phyloP scores from a whole-genome alignment of 192 early-diverging fungal genomes.

The Thamnidium elegans region DNA sequence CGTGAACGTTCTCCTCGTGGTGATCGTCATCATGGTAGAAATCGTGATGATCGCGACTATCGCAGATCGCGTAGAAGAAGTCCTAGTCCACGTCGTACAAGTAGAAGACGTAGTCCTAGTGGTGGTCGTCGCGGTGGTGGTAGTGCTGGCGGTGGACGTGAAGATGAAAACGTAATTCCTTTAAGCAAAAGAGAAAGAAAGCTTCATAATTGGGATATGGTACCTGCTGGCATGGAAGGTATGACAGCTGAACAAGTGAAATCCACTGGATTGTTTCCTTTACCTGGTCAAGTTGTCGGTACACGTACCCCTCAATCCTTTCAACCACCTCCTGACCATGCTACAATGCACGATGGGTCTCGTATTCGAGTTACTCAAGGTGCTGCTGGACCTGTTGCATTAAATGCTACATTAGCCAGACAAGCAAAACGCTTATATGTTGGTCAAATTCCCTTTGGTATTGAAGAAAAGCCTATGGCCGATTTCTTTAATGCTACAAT shows the following conservation, averaged over 20 bases:
- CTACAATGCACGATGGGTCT: constrained; percentile 1
- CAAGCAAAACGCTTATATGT: constrained; percentile 89
- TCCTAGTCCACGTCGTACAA: constrained; percentile 19
- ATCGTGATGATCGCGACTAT: constrained; percentile 21
- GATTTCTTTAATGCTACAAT: constrained; percentile 89
- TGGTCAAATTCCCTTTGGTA: constrained; percentile 81
- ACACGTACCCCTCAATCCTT: constrained; percentile 27
- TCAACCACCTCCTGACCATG: constrained; percentile 11
- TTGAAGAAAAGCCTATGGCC: constrained; percentile 71
- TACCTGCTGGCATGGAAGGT: constrained; percentile 86
- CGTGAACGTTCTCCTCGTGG: background rate
- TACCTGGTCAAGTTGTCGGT: constrained; percentile 63
- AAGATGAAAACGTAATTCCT: constrained; percentile 58
- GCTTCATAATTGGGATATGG: constrained; percentile 89
- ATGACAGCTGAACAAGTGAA: constrained; percentile 87
- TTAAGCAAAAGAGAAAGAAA: constrained; percentile 75
- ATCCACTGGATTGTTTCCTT: constrained; percentile 76
- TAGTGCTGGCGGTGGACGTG: constrained; percentile 15
- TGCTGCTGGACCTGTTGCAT: constrained; percentile 47
- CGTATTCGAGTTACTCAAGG: constrained; percentile 34
- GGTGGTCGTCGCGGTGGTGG: constrained; percentile 8
- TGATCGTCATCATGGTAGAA: constrained; percentile 11
- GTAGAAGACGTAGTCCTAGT: constrained; percentile 42
- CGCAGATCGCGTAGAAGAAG: constrained; percentile 39
- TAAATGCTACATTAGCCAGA: constrained; percentile 56